Base-by-base conservation (phyloP, 331 rosid species). In the Erythrophleum ivorense region DNA sequence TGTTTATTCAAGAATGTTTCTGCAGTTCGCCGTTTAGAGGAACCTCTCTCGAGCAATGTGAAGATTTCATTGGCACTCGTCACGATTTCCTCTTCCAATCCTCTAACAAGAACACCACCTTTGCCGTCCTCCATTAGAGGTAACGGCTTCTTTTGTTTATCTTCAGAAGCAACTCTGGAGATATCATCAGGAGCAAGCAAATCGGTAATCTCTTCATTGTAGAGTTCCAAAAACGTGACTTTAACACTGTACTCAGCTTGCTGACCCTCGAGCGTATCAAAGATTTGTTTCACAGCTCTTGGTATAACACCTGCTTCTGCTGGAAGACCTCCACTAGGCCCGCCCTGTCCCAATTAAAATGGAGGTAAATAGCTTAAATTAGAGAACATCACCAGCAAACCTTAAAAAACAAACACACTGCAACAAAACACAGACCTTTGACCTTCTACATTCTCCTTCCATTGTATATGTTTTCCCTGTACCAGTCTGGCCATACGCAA, bases 121-220 rank as follows among this genome's bases (percentile, higher is more conserved):
- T 94, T 94, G 41, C 98, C 98, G 87, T 94, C 97, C 87, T 94
- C 98, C 98, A 94, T 94, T 3, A 94, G 85, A 73, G 98, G 97
- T 77, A 94, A 85, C 89, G 82, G 96, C 84, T 91, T 94, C 19
- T 88, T 94, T 71, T 92, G 96, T 91, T 91, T 94, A 34, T 94
- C 98, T 86, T 94, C 98, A 85, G 77, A 78, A 67, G 75, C 67
- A 71, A 76, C 91, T 76, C 89, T 89, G 4, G 90, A 87, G 53
- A 92, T 45, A 58, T 94, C 98, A 71, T 94, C 98, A 0, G 98
- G 98, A 15, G 98, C 98, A 82, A 94, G 97, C n/a, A n/a, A n/a
- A n/a, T n/a, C n/a, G n/a, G n/a, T n/a, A n/a, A n/a, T n/a, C n/a
- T n/a, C n/a, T n/a, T 94, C 98, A 15, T 94, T 92, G 85, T 94